These are phyloP conservation scores for Suhomyces pyralidae DNA, from an alignment of 805 yeast genomes.

Conservation along the genomic window DNA sequence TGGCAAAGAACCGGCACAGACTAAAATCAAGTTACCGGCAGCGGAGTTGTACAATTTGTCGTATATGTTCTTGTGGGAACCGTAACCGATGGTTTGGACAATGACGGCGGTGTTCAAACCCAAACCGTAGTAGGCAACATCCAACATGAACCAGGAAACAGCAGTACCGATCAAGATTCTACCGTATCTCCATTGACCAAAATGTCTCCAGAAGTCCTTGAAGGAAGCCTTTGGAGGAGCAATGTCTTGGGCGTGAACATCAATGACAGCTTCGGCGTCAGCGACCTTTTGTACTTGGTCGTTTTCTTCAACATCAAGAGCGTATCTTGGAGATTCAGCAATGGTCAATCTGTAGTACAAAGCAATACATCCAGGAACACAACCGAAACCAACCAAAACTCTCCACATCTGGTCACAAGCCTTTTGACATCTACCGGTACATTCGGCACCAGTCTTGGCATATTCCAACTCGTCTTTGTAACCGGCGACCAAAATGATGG, in stretches of 20 bases:
- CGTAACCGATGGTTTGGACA: constrained; percentile 80
- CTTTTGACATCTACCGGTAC: constrained; percentile 63
- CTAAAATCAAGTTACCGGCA: constrained; percentile 88
- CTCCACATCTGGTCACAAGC: constrained; percentile 97
- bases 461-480: constrained; percentile 57
- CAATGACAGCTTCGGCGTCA: constrained; percentile 44
- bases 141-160: constrained; percentile 86
- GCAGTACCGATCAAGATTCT: constrained; percentile 86
- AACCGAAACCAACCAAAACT: constrained; percentile 82
- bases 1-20: constrained; percentile 93
- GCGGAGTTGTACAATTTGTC: constrained; percentile 67
- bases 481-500: constrained; percentile 71
- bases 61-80: constrained; percentile 69
- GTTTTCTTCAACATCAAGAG: constrained; percentile 69
- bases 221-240: constrained; percentile 80
- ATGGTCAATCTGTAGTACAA: constrained; percentile 89
- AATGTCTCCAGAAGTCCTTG: constrained; percentile 68
- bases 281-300: constrained; percentile 54
- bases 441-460: constrained; percentile 55
- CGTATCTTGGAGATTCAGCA: constrained; percentile 92
- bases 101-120: constrained; percentile 79
- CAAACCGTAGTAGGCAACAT: constrained; percentile 88
- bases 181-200: constrained; percentile 82
- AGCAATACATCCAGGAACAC: constrained; percentile 83
- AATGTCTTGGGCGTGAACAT: constrained; percentile 33